Evolutionary conservation across 164 flowering plant genomes (phyloP).

Genomic region (Vitis rupestris): DNA sequence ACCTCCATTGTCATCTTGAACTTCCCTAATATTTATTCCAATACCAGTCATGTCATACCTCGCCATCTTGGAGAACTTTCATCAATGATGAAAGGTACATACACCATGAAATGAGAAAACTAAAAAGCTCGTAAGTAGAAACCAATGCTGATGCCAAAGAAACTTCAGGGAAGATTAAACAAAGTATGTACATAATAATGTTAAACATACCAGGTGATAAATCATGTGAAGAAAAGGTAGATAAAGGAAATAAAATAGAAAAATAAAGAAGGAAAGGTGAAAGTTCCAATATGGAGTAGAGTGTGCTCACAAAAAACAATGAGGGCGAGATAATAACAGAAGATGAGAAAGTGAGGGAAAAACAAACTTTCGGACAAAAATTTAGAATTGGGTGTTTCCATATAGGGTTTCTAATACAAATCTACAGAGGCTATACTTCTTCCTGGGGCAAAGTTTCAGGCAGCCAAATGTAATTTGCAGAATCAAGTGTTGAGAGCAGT

Average conservation of each 20-base stretch:
- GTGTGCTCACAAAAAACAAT: no score
- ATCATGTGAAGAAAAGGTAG: background rate
- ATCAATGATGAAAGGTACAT: slow-evolving; percentile 34
- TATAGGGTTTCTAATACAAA: no score
- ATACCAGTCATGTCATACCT: slow-evolving; percentile 93
- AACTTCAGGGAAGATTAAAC: background rate
- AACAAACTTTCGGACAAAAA: no score
- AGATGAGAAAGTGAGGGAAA: no score
- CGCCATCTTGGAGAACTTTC: slow-evolving; percentile 94
- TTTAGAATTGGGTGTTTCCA: no score
- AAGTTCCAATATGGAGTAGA: no score
- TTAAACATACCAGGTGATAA: background rate
- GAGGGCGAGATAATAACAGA: no score
- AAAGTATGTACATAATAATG: background rate
- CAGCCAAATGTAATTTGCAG: no score
- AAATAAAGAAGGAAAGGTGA: background rate
- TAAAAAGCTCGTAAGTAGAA: slow-evolving; percentile 34
- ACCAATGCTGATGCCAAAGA: slow-evolving; percentile 10
- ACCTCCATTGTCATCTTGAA: slow-evolving; percentile 63
- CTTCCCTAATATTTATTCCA: slow-evolving; percentile 90
- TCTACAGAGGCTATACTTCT: no score
- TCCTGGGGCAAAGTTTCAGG: no score
- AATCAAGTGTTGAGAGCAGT: no score
- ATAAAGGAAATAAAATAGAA: background rate
- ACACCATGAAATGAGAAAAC: slow-evolving; percentile 42